These are phyloP conservation scores for Ceratocystis papillata DNA, from an alignment of 2,329 filamentous ascomycete species.

Conservation along the genomic window DNA sequence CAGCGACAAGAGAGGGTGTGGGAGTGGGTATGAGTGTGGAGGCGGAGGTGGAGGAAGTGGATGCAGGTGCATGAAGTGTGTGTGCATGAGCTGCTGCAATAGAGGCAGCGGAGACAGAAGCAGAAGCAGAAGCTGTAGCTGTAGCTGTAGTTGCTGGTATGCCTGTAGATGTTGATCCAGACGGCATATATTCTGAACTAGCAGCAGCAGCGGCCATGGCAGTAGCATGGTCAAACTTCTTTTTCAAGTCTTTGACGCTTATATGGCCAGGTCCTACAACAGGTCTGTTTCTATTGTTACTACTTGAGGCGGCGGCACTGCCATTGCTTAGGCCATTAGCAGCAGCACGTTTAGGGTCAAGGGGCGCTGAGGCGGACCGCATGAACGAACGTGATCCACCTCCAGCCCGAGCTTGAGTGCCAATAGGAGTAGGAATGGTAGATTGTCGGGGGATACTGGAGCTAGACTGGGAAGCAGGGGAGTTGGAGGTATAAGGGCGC, in stretches of 20 bases:
- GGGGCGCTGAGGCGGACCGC: slow-evolving; percentile 22
- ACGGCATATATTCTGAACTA: slow-evolving; percentile 4
- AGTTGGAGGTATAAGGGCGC: not conserved
- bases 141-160: not conserved
- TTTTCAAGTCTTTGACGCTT: slow-evolving; percentile 73
- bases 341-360: slow-evolving; percentile 18
- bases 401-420: slow-evolving; percentile 5
- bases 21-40: not conserved
- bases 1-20: not conserved
- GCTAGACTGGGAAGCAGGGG: not conserved
- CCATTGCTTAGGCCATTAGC: not conserved
- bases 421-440: slow-evolving; percentile 20
- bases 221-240: slow-evolving; percentile 56
- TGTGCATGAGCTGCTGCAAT: too few relatives aligned
- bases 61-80: slow-evolving; percentile 13
- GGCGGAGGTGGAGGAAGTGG: not conserved
- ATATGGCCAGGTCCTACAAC: slow-evolving; percentile 19
- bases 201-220: slow-evolving; percentile 32
- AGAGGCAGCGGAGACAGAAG: not conserved
- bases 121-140: not conserved
- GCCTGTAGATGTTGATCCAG: slow-evolving; percentile 8
- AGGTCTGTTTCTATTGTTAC: not conserved
- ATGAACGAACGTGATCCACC: not conserved
- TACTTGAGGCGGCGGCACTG: not conserved
- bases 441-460: slow-evolving; percentile 19